Base-by-base conservation (phyloP, 2,329 filamentous ascomycete genomes). In the Sphaceloma murrayae region DNA sequence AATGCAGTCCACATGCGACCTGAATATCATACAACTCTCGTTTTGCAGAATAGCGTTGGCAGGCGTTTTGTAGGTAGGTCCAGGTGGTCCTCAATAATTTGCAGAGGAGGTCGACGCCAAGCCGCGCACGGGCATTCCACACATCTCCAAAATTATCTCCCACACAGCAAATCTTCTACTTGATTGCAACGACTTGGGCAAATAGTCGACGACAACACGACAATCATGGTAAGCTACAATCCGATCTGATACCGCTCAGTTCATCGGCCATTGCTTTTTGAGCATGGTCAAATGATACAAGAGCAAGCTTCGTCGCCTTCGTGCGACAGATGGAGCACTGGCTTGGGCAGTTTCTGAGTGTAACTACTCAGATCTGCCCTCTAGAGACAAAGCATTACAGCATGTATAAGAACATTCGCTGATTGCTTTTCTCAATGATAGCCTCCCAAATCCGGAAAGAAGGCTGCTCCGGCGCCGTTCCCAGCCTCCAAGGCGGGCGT, bases 361-460 rank as follows among this genome's bases (percentile, higher is more conserved):
- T 70, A 70, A 76, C 72, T 73, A 48, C 66, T 66, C 62, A 61
- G 61, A 61, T 55, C 62, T 67, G 69, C 75, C 82, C 85, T 81
- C 72, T 93, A 93, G 86, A 94, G 86, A 60, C 52, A 82, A 78
- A 82, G 80, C 84, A 86, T 82, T 84, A 75, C 65, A 68, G 80
- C 75, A 74, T 81, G 81, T 77, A 80, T n/a, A n/a, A n/a, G 77
- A 78, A 74, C 77, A 70, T 75, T 70, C 68, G 82, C 87, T 95
- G 84, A 94, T 86, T 94, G 84, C 91, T 88, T 93, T 86, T 61
- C 89, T 96, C 89, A 91, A 96, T 96, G 88, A 96, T 76, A 96
- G 91, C 86, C 91, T 83, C 85, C 89, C 68, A 98, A 96, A 77
- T 62, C 67, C 63, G 87, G 87, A 77, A 96, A 95, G 85, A 96